Percentiles rank a stretch among this genome's conserved stretches.
phyloP scores from a whole-genome alignment of 371 early-diverging fungal species.

The Mortierella sp. region DNA sequence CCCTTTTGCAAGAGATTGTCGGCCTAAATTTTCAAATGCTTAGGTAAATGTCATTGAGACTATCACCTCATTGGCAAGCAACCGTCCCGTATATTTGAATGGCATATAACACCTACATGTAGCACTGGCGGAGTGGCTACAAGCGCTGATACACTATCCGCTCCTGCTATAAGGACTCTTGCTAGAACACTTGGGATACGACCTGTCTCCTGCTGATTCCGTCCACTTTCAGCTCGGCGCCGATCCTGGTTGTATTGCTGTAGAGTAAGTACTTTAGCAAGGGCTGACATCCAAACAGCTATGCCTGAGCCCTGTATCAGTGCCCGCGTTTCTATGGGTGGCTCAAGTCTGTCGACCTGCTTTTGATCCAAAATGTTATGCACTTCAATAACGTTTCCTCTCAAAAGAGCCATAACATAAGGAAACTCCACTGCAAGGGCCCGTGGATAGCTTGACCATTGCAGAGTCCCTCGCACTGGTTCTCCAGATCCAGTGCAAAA shows the following conservation, averaged over 20 bases:
- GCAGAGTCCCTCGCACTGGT: conserved; percentile 82
- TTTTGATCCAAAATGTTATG: conserved; percentile 82
- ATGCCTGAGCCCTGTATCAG: conserved; percentile 66
- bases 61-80: not conserved
- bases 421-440: conserved; percentile 80
- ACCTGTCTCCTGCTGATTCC: conserved; percentile 19
- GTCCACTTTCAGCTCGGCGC: not conserved
- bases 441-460: conserved; percentile 81
- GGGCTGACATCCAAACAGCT: conserved; percentile 57
- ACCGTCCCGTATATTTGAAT: not conserved
- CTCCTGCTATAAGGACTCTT: conserved; percentile 71
- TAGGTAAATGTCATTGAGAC: not conserved
- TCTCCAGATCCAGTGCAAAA: conserved; percentile 80
- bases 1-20: conserved; percentile 35
- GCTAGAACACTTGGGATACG: conserved; percentile 66
- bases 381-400: conserved; percentile 77
- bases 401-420: conserved; percentile 78
- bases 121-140: conserved; percentile 70
- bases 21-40: conserved; percentile 17
- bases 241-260: not conserved
- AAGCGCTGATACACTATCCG: conserved; percentile 74
- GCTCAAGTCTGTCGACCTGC: conserved; percentile 62
- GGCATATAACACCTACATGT: conserved; percentile 59
- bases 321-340: conserved; percentile 64
- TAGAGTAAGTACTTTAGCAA: conserved; percentile 17